Base-by-base conservation (phyloP, 2,329 filamentous ascomycete genomes). In the Trichoderma oligosporum region DNA sequence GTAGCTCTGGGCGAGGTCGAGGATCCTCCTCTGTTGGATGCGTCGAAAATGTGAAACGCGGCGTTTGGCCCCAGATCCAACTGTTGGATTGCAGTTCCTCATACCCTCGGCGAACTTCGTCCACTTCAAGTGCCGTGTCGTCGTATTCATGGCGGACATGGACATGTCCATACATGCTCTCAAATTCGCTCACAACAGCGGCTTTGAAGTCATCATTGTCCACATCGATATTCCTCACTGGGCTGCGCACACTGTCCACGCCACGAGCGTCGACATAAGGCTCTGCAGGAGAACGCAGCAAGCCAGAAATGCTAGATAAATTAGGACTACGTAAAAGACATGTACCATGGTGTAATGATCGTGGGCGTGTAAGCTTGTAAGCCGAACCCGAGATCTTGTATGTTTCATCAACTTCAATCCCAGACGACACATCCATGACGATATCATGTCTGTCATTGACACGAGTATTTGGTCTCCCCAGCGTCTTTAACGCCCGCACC, bases 391-490 rank as follows among this genome's bases (percentile, higher is more conserved):
- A 96, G 9, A 97, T 82, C 71, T 99, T 99, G 68, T 86, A 83
- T 1, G 80, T 78, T 8, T 33, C 48, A 12, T 60, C 57, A 18
- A 33, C 18, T 11, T 57, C 57, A 18, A 33, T 16, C 9, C 57
- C 57, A 1, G 61, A 41, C 5, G 64, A 64, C 1, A 71, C 64
- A 57, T 86, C 82, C 44, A 95, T 78, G 22, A 97, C 91, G 65
- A 99, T 97, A 69, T 99, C 94, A 70, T 99, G 93, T 14, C 94
- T 82, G 69, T 86, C 84, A 70, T 97, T 99, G 63, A 97, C 93
- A 60, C 84, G 80, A 4, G 86, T 83, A 29, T 82, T 78, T 2
- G 73, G 65, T 4, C 83, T 73, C 4, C 83, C 84, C 18, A 89
- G 75, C 2, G 72, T 72, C 38, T 80, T 78, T 58, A 99, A 76